A percentile compares a stretch with the other conserved stretches of the same genome.
These are phyloP conservation scores for Cucumis cinereus DNA, from an alignment of 306 rosid species.

Conservation along the genomic window DNA sequence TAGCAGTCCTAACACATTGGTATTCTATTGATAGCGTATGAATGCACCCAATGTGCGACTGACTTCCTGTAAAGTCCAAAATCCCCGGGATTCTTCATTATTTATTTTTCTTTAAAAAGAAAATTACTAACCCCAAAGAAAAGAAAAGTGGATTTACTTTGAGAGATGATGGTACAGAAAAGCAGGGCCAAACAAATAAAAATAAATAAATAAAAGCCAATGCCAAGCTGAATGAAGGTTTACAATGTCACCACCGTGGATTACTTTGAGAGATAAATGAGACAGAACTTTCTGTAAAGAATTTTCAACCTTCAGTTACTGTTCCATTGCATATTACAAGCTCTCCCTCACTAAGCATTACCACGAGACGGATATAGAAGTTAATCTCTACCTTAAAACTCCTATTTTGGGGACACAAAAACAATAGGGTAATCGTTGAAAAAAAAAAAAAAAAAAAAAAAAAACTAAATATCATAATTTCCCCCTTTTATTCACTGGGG, in stretches of 20 bases:
- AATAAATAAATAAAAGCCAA: neutral
- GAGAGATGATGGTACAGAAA: neutral
- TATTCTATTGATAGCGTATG: too few species aligned
- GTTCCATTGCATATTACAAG: neutral
- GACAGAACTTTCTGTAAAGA: neutral
- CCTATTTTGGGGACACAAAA: neutral
- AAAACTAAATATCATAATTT: constrained; percentile 1
- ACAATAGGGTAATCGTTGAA: neutral
- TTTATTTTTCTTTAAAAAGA: too few species aligned
- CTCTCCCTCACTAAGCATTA: neutral
- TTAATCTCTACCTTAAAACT: neutral
- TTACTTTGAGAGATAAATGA: neutral
- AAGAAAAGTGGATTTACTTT: too few species aligned
- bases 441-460: neutral
- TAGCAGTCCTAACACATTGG: too few species aligned
- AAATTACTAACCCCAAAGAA: neutral
- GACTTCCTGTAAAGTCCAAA: too few species aligned
- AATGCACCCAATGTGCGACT: too few species aligned
- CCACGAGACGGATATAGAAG: neutral
- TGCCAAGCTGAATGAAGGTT: neutral
- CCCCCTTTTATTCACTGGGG: neutral
- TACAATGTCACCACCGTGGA: neutral
- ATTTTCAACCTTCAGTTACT: neutral
- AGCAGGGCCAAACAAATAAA: neutral
- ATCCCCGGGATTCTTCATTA: too few species aligned